Conservation (phyloP, 495 filamentous ascomycete genomes). For the Aspergillus nidulans region DNA sequence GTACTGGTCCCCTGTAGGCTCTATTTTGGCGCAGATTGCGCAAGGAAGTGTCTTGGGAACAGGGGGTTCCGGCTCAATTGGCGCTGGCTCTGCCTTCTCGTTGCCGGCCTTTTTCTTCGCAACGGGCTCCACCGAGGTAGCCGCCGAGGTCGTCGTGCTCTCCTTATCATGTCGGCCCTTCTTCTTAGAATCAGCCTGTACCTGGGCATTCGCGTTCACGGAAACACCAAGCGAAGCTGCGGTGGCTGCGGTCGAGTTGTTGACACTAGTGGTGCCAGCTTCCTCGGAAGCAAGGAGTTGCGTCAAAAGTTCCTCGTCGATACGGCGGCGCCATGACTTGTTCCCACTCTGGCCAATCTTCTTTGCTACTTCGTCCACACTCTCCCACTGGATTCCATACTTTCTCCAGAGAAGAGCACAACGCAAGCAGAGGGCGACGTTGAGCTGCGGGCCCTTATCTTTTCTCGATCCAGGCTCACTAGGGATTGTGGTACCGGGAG, state of each 20-base stretch:
- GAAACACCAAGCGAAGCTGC: conserved; percentile 43
- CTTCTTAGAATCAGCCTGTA: conserved; percentile 55
- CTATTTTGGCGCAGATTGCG: conserved; percentile 73
- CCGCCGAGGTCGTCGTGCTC: conserved; percentile 42
- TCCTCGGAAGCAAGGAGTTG: conserved; percentile 63
- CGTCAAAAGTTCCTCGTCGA: conserved; percentile 86
- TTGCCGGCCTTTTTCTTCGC: conserved; percentile 56
- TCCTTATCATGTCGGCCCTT: conserved; percentile 54
- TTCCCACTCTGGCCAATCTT: conserved; percentile 79
- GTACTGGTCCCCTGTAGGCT: conserved; percentile 65
- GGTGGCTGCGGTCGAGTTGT: conserved; percentile 39
- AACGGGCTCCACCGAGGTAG: conserved; percentile 42
- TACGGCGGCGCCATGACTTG: conserved; percentile 77
- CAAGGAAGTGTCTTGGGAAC: conserved; percentile 76
- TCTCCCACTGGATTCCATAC: conserved; percentile 93
- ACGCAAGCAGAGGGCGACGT: conserved; percentile 80
- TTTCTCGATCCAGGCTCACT: conserved; percentile 61
- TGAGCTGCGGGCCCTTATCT: conserved; percentile 71
- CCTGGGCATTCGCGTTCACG: conserved; percentile 36
- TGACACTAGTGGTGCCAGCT: conserved; percentile 41
- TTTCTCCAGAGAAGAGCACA: conserved; percentile 91
- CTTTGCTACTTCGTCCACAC: conserved; percentile 88
- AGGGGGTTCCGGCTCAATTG: conserved; percentile 65
- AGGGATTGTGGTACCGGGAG: conserved; percentile 66
- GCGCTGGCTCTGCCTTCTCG: conserved; percentile 57